Evolutionary conservation across 495 filamentous ascomycete genomes (phyloP).

Genomic region (Platismatia glauca): DNA sequence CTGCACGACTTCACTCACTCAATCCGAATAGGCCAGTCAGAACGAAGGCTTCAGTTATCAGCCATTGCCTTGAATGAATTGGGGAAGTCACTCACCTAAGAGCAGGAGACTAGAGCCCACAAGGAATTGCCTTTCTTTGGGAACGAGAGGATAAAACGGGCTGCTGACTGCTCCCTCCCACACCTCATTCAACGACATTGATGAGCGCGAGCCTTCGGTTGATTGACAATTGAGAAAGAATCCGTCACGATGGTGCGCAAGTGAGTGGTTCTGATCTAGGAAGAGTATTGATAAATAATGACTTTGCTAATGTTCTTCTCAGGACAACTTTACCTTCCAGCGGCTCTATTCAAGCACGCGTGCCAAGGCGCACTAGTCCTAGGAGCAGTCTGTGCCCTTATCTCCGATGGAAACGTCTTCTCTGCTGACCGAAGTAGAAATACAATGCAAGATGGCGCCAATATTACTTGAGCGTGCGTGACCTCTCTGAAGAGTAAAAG

Average conservation of each 20-base stretch:
- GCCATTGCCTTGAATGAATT: constrained; percentile 10
- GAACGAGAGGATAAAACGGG: constrained; percentile 71
- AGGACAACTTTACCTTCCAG: constrained; percentile 14
- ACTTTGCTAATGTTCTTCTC: background rate
- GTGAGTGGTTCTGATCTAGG: background rate
- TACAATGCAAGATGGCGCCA: constrained; percentile 20
- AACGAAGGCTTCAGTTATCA: constrained; percentile 42
- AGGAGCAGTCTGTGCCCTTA: background rate
- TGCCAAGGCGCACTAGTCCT: constrained; percentile 12
- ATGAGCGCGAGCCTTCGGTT: constrained; percentile 5
- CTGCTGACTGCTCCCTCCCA: constrained; percentile 81
- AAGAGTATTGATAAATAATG: background rate
- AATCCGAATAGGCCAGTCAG: constrained; percentile 69
- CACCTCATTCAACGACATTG: constrained; percentile 69
- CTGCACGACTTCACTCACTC: constrained; percentile 49
- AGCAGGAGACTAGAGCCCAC: constrained; percentile 72
- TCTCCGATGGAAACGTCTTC: background rate
- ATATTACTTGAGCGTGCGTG: constrained; percentile 23
- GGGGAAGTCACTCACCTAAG: constrained; percentile 40
- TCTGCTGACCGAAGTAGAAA: constrained; percentile 1
- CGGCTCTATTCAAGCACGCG: background rate
- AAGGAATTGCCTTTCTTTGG: constrained; percentile 75
- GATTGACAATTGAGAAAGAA: background rate
- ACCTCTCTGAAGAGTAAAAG: background rate
- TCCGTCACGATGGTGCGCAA: constrained; percentile 9